A percentile compares a stretch with the other conserved stretches of the same genome.
These are phyloP conservation scores for Echria macrotheca DNA, from an alignment of 495 filamentous ascomycete genomes.

Conservation along the genomic window DNA sequence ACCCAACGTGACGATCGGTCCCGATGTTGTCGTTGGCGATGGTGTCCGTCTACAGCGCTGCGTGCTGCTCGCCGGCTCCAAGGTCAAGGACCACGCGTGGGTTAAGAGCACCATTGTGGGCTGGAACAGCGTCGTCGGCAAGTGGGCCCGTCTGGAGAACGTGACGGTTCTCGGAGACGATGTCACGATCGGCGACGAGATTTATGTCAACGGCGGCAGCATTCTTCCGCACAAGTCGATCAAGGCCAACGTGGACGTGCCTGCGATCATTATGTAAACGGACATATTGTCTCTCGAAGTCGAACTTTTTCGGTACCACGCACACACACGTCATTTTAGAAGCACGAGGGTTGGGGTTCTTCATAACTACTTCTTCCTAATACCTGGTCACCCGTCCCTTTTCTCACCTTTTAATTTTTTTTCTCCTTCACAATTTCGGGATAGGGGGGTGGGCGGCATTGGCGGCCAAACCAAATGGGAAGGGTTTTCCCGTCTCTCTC, in stretches of 20 bases:
- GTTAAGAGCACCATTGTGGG: slow-evolving; percentile 98
- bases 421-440: too few relatives aligned
- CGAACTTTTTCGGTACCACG: too few relatives aligned
- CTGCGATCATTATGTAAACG: slow-evolving; percentile 78
- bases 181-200: slow-evolving; percentile 97
- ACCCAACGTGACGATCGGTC: slow-evolving; percentile 95
- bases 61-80: slow-evolving; percentile 81
- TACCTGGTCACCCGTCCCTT: too few relatives aligned
- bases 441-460: too few relatives aligned
- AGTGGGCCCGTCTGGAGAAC: slow-evolving; percentile 96
- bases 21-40: slow-evolving; percentile 90
- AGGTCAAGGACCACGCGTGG: slow-evolving; percentile 99
- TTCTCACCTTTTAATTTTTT: too few relatives aligned
- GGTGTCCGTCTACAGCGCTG: slow-evolving; percentile 93
- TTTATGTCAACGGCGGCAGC: slow-evolving; percentile 97
- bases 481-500: too few relatives aligned
- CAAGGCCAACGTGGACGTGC: slow-evolving; percentile 94
- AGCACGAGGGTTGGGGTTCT: too few relatives aligned
- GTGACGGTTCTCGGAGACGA: slow-evolving; percentile 96
- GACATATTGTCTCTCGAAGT: neutral
- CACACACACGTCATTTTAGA: neutral
- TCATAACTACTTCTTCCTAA: too few relatives aligned
- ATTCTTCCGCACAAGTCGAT: slow-evolving; percentile 98
- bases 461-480: too few relatives aligned
- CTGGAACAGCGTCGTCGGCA: slow-evolving; percentile 95